These are phyloP conservation scores for Babesia divergens DNA, from an alignment of 169 alveolate species.

Conservation along the genomic window DNA sequence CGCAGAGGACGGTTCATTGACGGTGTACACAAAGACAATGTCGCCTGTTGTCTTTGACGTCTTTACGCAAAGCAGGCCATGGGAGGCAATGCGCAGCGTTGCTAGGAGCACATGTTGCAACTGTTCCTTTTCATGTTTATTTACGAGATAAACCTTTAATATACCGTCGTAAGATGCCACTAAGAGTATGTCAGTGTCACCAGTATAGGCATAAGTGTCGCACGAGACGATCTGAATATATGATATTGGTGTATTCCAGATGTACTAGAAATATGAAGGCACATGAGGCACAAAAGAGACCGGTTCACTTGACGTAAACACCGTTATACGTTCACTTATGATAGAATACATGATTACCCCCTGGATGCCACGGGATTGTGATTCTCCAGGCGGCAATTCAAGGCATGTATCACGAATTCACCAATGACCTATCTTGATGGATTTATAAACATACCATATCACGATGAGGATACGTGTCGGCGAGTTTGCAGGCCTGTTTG, in stretches of 20 bases:
- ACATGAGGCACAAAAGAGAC: too few species aligned
- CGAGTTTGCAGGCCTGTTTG: conserved; percentile 20
- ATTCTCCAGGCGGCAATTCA: too few species aligned
- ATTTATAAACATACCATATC: conserved; percentile 36
- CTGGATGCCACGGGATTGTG: too few species aligned
- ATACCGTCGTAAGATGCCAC: conserved; percentile 54
- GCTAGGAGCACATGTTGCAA: conserved; percentile 6
- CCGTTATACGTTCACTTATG: too few species aligned
- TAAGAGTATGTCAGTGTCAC: conserved; percentile 8
- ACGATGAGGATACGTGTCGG: conserved; percentile 4
- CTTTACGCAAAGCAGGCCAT: conserved; percentile 8
- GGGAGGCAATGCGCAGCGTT: neutral
- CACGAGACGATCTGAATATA: conserved; percentile 49
- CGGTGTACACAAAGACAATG: neutral
- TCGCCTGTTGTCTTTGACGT: conserved; percentile 10
- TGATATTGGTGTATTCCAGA: too few species aligned
- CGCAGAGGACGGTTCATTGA: neutral
- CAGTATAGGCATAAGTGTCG: conserved; percentile 14
- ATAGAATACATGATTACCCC: too few species aligned
- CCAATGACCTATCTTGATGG: neutral
- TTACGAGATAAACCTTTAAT: neutral
- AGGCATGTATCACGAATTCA: neutral
- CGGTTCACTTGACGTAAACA: too few species aligned
- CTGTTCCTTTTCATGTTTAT: neutral
- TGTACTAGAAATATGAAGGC: too few species aligned